These are phyloP conservation scores for Galeopsis tetrahit DNA, from an alignment of 257 asterid species.

Conservation along the genomic window DNA sequence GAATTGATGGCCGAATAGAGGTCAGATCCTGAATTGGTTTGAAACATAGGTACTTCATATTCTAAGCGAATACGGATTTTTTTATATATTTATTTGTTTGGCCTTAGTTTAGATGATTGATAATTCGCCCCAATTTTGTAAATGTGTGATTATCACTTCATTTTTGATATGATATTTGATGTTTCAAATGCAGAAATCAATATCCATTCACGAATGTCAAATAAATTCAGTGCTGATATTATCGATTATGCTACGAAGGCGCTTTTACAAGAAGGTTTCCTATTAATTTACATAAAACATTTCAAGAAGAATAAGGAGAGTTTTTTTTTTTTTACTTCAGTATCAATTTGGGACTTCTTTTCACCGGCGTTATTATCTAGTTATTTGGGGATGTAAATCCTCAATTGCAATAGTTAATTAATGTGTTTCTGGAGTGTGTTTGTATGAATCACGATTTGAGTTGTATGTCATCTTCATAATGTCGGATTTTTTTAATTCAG, in stretches of 20 bases:
- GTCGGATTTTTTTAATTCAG: neutral
- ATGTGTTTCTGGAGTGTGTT: slow-evolving; percentile 13
- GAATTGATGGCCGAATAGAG: slow-evolving; percentile 24
- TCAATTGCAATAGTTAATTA: neutral
- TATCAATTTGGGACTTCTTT: neutral
- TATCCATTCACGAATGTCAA: slow-evolving; percentile 8
- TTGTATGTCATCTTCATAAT: neutral
- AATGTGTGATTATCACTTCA: slow-evolving; percentile 13
- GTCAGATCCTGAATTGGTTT: slow-evolving; percentile 23
- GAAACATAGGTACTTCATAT: slow-evolving; percentile 12
- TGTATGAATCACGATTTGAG: neutral
- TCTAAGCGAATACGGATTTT: neutral
- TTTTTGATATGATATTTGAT: neutral
- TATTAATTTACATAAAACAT: slow-evolving; percentile 1
- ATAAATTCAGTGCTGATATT: slow-evolving; percentile 5
- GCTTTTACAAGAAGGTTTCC: neutral
- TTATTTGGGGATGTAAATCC: slow-evolving; percentile 1
- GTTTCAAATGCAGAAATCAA: neutral
- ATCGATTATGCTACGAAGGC: slow-evolving; percentile 20
- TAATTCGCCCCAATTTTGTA: slow-evolving; percentile 14
- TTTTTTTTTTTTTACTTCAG: too few species aligned
- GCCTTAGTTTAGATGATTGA: slow-evolving; percentile 12
- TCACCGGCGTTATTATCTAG: neutral
- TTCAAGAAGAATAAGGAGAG: neutral
- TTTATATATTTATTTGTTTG: neutral